These are phyloP conservation scores for Berberis thunbergii DNA, from an alignment of 164 flowering plant genomes.

Conservation along the genomic window DNA sequence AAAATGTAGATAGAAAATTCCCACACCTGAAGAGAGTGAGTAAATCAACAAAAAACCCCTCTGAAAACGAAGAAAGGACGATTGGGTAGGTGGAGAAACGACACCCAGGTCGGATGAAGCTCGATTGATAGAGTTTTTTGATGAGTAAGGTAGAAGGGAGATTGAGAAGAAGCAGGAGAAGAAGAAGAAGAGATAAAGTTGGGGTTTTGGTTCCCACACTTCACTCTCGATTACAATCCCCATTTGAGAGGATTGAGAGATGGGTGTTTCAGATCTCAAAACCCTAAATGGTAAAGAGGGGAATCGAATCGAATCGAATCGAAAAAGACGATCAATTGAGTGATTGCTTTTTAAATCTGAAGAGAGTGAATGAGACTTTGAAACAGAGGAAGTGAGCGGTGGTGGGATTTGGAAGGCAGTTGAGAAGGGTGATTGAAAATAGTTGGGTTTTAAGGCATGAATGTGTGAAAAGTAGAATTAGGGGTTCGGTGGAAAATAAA, in stretches of 20 bases:
- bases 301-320: too few species aligned
- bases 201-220: conserved; percentile 63
- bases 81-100: conserved; percentile 8
- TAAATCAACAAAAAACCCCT: conserved; percentile 48
- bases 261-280: not conserved
- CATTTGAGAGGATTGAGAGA: conserved; percentile 22
- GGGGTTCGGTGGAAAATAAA: too few species aligned
- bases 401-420: too few species aligned
- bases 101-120: conserved; percentile 29
- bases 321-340: too few species aligned
- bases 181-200: conserved; percentile 43
- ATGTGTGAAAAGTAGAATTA: too few species aligned
- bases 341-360: too few species aligned
- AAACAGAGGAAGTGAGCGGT: too few species aligned
- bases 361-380: too few species aligned
- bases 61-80: conserved; percentile 50
- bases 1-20: not conserved
- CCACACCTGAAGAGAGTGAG: conserved; percentile 65
- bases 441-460: too few species aligned
- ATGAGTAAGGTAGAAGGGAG: conserved; percentile 31
- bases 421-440: too few species aligned
- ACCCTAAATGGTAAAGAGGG: not conserved
- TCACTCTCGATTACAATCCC: conserved; percentile 63
- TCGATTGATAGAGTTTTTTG: conserved; percentile 18
- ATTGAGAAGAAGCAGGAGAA: conserved; percentile 42